A percentile compares a stretch with the other conserved stretches of the same genome.
Conservation (phyloP, 1,284 basidiomycete species). For the Veloboletus limbatus region DNA sequence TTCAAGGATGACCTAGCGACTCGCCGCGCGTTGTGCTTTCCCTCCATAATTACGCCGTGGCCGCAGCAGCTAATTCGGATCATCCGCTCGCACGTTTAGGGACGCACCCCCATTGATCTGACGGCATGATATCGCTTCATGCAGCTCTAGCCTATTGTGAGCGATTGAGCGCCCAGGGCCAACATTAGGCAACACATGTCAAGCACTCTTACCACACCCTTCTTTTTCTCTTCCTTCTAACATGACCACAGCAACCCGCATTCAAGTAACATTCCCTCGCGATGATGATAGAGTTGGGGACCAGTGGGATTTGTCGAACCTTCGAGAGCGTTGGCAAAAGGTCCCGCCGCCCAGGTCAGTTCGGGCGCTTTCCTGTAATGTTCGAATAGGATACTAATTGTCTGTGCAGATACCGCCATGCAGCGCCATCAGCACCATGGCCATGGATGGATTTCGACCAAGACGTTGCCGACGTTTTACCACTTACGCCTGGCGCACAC, state of each 20-base stretch:
- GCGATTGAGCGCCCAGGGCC: conserved; percentile 5
- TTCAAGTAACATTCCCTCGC: conserved; percentile 1
- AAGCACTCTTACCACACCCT: background rate
- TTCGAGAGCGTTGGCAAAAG: conserved; percentile 1
- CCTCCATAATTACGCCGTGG: conserved; percentile 3
- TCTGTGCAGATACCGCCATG: conserved; percentile 33
- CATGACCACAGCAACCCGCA: conserved; percentile 15
- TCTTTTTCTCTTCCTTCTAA: background rate
- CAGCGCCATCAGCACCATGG: conserved; percentile 38
- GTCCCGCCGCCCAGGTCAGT: conserved; percentile 15
- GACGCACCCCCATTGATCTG: conserved; percentile 1
- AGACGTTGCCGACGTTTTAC: conserved; percentile 17
- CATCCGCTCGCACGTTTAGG: conserved; percentile 10
- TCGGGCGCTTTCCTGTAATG: background rate
- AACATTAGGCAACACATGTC: conserved; percentile 7
- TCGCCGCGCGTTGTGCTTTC: too few relatives aligned
- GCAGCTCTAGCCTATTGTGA: background rate
- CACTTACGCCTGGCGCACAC: conserved; percentile 1
- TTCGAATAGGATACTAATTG: background rate
- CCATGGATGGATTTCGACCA: conserved; percentile 37
- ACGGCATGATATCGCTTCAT: conserved; percentile 1
- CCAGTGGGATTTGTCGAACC: conserved; percentile 5
- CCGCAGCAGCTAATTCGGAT: background rate
- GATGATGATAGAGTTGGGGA: background rate
- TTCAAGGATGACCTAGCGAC: too few relatives aligned